These are phyloP conservation scores for Taiozyma sp. DNA, from an alignment of 1,139 yeast species.

Conservation along the genomic window DNA sequence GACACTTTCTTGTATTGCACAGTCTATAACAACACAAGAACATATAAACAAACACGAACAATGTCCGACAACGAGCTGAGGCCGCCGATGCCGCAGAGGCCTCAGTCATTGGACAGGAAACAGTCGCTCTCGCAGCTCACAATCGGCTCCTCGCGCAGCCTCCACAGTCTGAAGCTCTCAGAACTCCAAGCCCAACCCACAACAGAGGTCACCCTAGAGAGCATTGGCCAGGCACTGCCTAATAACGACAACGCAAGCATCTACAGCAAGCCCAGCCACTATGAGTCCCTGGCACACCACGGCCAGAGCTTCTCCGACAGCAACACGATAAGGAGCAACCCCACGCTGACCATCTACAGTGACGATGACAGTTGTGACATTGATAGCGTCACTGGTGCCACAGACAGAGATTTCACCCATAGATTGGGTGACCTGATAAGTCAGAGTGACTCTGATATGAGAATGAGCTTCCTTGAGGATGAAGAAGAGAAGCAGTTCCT, in stretches of 20 bases:
- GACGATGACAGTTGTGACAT: conserved; percentile 15
- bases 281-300: conserved; percentile 2
- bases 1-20: background rate
- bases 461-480: conserved; percentile 8
- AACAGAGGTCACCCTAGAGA: conserved; percentile 18
- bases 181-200: conserved; percentile 23
- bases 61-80: background rate
- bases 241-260: conserved; percentile 8
- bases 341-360: conserved; percentile 22
- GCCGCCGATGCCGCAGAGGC: conserved; percentile 11
- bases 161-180: conserved; percentile 13
- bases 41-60: background rate
- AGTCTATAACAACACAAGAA: background rate
- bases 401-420: conserved; percentile 10
- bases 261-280: conserved; percentile 9
- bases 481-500: conserved; percentile 29
- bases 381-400: conserved; percentile 4
- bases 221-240: conserved; percentile 8
- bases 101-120: conserved; percentile 5
- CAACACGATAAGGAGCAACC: conserved; percentile 20
- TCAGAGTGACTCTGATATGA: conserved; percentile 6
- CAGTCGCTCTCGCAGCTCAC: conserved; percentile 21
- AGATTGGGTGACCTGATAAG: conserved; percentile 19
- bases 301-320: conserved; percentile 12
- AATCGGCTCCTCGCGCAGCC: conserved; percentile 10